Base-by-base conservation (phyloP, 2,329 filamentous ascomycete genomes). In the Epichloe uncinata region DNA sequence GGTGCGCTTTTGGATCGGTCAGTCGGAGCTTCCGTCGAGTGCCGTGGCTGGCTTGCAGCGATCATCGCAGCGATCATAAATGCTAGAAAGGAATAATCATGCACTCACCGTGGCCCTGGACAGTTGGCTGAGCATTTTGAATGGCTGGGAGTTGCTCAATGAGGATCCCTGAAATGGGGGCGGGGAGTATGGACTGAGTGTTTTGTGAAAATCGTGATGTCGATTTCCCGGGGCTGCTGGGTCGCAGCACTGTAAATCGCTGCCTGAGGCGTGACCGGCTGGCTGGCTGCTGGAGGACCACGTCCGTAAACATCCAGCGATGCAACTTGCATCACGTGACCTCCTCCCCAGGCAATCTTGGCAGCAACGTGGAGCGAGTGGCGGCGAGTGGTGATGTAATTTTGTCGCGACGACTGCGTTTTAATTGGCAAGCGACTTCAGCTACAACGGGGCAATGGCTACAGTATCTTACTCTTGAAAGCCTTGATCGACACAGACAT, bases 121-220 rank as follows among this genome's bases (percentile, higher is more conserved):
- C 54, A 78, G 64, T 66, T 75, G 73, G 61, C 65, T 66, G 68
- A 79, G 69, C 77, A 80, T 80, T 61, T 69, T 78, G 69, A 56
- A 68, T 64, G 63, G 57, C 57, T 59, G 61, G 65, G 65, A 58
- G 66, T 67, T 71, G 72, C 69, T 73, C 72, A 71, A 73, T 72
- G 69, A 68, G 60, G 52, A 54, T 65, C 58, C 60, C 63, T 56
- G 60, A 62, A 53, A 53, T 56, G 55, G 56, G 61, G 59, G 56
- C 57, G 55, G 55, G 55, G 54, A 57, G 22, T 26, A n/a, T 7
- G 58, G 61, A 60, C 61, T 68, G 66, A 64, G 61, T 66, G 64
- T 66, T 70, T 70, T 69, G 68, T 65, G 66, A 69, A 70, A 71
- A 69, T 68, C 66, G 64, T 66, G 66, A 69, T 66, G 65, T 63